A percentile compares a stretch with the other conserved stretches of the same genome.
These are phyloP conservation scores for Blastobotrys robertii DNA, from an alignment of 805 yeast genomes.

Conservation along the genomic window DNA sequence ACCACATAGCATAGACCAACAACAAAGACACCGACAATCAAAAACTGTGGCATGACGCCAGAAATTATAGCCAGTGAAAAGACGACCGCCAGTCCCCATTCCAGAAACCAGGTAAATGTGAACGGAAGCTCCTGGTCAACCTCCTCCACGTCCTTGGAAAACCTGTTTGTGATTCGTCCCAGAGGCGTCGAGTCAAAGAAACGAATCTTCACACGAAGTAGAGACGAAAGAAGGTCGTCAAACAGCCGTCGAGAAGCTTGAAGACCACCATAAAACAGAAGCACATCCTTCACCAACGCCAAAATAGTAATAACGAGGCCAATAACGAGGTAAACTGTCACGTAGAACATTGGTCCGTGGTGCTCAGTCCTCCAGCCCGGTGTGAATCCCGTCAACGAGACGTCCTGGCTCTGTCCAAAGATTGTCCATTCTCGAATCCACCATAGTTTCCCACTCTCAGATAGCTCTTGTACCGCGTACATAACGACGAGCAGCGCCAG, in stretches of 20 bases:
- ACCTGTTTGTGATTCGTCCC: constrained; percentile 93
- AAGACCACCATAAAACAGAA: constrained; percentile 58
- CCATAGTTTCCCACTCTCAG: constrained; percentile 67
- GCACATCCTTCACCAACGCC: constrained; percentile 48
- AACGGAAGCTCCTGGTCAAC: constrained; percentile 85
- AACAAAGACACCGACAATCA: constrained; percentile 62
- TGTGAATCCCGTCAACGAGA: no score
- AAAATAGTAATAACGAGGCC: constrained; percentile 51
- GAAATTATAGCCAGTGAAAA: constrained; percentile 63
- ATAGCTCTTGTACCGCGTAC: constrained; percentile 46
- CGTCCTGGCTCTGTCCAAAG: background rate
- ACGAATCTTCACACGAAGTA: constrained; percentile 68
- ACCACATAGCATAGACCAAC: constrained; percentile 49
- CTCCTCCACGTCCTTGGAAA: constrained; percentile 87
- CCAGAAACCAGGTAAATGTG: constrained; percentile 57
- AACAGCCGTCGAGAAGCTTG: constrained; percentile 71
- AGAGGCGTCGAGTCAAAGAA: constrained; percentile 92
- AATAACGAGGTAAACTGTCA: constrained; percentile 54
- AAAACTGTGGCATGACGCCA: constrained; percentile 73
- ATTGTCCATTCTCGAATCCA: constrained; percentile 79
- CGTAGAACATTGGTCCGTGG: constrained; percentile 44
- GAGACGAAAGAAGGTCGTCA: constrained; percentile 48
- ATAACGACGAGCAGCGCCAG: constrained; percentile 38
- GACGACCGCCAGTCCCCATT: constrained; percentile 53
- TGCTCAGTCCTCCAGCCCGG: no score